A percentile compares a stretch with the other conserved stretches of the same genome.
phyloP scores from a whole-genome alignment of 192 early-diverging fungal genomes.

The Glomus cerebriforme region DNA sequence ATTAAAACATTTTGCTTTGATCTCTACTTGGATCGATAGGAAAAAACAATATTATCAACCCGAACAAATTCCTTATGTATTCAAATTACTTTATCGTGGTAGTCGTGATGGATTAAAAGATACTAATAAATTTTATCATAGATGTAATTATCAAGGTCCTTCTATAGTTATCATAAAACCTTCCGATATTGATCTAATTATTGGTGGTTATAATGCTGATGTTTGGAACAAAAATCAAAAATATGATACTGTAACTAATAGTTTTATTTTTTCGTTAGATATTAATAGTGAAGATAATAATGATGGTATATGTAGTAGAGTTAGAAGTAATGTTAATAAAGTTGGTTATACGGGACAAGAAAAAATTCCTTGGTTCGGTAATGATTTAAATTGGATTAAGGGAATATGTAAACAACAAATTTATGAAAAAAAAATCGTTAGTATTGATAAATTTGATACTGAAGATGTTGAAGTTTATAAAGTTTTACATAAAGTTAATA shows the following conservation, averaged over 20 bases:
- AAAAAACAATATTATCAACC: neutral
- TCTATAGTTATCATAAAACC: conserved; percentile 14
- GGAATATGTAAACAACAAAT: neutral
- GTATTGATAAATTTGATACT: neutral
- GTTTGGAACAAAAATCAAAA: neutral
- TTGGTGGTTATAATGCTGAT: conserved; percentile 24
- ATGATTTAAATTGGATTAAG: neutral
- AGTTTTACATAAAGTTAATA: neutral
- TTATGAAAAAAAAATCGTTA: neutral
- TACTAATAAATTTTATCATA: neutral
- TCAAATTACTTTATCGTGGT: conserved; percentile 8
- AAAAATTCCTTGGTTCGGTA: neutral
- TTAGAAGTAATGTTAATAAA: neutral
- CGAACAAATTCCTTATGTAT: neutral
- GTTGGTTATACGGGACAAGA: neutral
- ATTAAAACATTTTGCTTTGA: conserved; percentile 1
- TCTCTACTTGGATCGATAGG: conserved; percentile 17
- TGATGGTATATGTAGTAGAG: neutral
- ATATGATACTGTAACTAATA: neutral
- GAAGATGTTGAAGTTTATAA: neutral
- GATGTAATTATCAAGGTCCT: conserved; percentile 1
- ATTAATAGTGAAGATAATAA: neutral
- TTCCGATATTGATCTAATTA: neutral
- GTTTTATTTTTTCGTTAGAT: conserved; percentile 24
- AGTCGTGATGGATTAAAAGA: conserved; percentile 8